Evolutionary conservation across 1,139 yeast species (phyloP).

Genomic region (Pneumocystis wakefieldiae): DNA sequence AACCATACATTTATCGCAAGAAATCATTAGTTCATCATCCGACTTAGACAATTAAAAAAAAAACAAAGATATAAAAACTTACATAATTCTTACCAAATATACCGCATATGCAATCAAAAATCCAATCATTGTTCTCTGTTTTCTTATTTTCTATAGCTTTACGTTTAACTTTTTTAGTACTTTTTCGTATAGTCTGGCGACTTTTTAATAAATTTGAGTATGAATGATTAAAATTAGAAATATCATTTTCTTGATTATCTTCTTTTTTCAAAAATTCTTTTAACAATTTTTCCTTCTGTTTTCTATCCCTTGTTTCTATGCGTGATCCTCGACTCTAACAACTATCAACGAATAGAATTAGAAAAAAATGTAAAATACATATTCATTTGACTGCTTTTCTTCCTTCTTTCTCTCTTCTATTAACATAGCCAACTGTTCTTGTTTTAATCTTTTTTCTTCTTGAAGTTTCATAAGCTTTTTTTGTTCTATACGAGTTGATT

Average conservation of each 20-base stretch:
- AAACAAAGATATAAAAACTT: background rate
- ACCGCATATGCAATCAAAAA: constrained; percentile 31
- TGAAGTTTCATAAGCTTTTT: constrained; percentile 9
- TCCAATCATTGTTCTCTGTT: constrained; percentile 20
- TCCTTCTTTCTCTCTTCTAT: constrained; percentile 5
- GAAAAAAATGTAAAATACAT: background rate
- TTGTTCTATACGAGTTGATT: constrained; percentile 15
- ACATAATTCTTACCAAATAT: constrained; percentile 27
- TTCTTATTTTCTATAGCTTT: constrained; percentile 5
- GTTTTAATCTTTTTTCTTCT: constrained; percentile 10
- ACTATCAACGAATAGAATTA: background rate
- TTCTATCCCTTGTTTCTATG: constrained; percentile 30
- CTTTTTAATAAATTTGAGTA: constrained; percentile 1
- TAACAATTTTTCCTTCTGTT: constrained; percentile 40
- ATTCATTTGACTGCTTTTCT: constrained; percentile 8
- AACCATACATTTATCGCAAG: constrained; percentile 28
- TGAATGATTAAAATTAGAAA: background rate
- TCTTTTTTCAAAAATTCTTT: constrained; percentile 7
- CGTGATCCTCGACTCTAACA: constrained; percentile 2
- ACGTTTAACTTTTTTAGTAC: constrained; percentile 4
- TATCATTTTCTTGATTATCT: background rate
- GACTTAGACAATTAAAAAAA: constrained; percentile 10
- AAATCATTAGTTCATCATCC: constrained; percentile 25
- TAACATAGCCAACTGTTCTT: constrained; percentile 8
- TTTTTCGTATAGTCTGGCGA: background rate